Conservation (phyloP, 208 protist species). For the Crithidia fasciculata region DNA sequence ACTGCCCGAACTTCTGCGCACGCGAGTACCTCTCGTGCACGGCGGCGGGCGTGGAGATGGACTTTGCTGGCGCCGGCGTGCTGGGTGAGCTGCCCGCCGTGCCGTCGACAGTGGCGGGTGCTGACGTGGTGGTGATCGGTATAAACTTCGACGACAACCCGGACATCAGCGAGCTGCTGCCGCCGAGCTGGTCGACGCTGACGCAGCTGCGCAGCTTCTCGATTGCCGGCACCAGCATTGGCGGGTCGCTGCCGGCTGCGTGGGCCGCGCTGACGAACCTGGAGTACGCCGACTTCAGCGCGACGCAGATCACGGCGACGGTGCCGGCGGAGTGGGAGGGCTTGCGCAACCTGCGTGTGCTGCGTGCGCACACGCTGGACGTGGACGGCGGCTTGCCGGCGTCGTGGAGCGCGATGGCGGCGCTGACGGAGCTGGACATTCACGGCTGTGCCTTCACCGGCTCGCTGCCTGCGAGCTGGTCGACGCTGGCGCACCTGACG, state of each 20-base stretch:
- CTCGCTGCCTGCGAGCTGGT: constrained; percentile 16
- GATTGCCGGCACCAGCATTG: not conserved
- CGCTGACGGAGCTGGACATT: constrained; percentile 3
- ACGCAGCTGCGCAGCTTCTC: not conserved
- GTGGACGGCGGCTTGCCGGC: not conserved
- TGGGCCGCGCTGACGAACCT: constrained; percentile 8
- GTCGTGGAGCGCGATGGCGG: constrained; percentile 2
- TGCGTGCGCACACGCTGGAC: not conserved
- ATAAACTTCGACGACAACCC: not conserved
- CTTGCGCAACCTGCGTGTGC: not conserved
- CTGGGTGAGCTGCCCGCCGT: not conserved
- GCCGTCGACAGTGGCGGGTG: not conserved
- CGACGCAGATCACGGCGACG: not conserved
- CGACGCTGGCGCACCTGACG: not conserved
- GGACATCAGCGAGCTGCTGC: not conserved
- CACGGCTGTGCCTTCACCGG: constrained; percentile 1
- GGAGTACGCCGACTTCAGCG: constrained; percentile 4
- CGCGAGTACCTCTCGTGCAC: constrained; percentile 5
- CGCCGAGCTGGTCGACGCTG: constrained; percentile 8
- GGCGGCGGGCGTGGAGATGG: not conserved
- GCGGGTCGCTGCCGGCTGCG: not conserved
- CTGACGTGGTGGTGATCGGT: constrained; percentile 5
- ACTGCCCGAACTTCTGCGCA: constrained; percentile 13
- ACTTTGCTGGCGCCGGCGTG: not conserved
- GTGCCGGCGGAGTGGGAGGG: constrained; percentile 2